phyloP scores from a whole-genome alignment of 192 early-diverging fungal genomes.

The Coemansia sp. region DNA sequence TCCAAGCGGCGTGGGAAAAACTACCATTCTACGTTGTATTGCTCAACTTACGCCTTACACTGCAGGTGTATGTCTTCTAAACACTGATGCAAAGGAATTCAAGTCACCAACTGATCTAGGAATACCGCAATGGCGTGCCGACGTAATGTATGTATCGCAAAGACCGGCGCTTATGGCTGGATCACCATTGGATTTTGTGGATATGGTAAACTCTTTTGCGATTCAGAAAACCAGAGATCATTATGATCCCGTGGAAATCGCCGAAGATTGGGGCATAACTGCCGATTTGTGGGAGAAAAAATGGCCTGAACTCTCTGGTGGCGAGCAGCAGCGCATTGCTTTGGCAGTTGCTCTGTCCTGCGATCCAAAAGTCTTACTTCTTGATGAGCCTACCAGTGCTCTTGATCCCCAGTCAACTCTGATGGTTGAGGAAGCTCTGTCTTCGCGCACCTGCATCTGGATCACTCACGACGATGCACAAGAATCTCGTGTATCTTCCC shows the following conservation, averaged over 20 bases:
- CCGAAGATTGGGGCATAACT: slow-evolving; percentile 65
- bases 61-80: slow-evolving; percentile 54
- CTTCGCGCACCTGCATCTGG: slow-evolving; percentile 68
- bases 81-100: slow-evolving; percentile 34
- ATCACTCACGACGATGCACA: slow-evolving; percentile 77
- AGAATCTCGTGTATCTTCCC: slow-evolving; percentile 59
- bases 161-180: slow-evolving; percentile 68
- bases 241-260: slow-evolving; percentile 66
- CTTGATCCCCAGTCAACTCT: slow-evolving; percentile 69
- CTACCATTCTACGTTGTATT: slow-evolving; percentile 80
- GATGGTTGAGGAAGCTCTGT: slow-evolving; percentile 72
- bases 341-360: slow-evolving; percentile 78
- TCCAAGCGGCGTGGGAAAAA: slow-evolving; percentile 77
- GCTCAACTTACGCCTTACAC: slow-evolving; percentile 70
- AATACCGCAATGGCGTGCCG: slow-evolving; percentile 71
- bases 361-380: slow-evolving; percentile 71
- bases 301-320: slow-evolving; percentile 79
- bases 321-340: slow-evolving; percentile 79
- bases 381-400: slow-evolving; percentile 88
- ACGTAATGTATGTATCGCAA: slow-evolving; percentile 86
- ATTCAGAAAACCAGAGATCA: slow-evolving; percentile 49
- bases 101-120: slow-evolving; percentile 57
- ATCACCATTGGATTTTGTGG: slow-evolving; percentile 69
- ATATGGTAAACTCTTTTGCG: slow-evolving; percentile 56
- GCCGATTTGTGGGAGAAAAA: slow-evolving; percentile 69